phyloP scores from a whole-genome alignment of 2,329 filamentous ascomycete species.

The Pseudofabraea citricarpa region DNA sequence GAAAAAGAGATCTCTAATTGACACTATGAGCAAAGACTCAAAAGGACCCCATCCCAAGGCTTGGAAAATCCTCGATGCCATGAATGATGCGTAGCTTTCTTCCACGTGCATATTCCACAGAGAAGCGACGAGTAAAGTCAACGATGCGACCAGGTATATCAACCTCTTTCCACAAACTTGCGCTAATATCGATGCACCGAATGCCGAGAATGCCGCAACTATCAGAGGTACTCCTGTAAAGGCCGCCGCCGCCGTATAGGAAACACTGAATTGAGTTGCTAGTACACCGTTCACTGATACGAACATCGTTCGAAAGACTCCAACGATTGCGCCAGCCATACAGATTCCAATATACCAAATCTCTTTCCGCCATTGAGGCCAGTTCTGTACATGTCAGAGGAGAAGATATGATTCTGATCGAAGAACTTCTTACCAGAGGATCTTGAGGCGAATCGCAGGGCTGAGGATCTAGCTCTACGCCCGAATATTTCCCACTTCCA shows the following conservation, averaged over 20 bases:
- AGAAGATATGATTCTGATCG: not conserved
- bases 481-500: slow-evolving; percentile 1
- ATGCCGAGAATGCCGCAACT: slow-evolving; percentile 40
- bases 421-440: slow-evolving; percentile 40
- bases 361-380: slow-evolving; percentile 50
- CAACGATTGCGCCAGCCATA: slow-evolving; percentile 39
- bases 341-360: slow-evolving; percentile 43
- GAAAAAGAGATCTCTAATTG: slow-evolving; percentile 53
- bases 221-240: slow-evolving; percentile 50
- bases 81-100: slow-evolving; percentile 38
- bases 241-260: slow-evolving; percentile 42
- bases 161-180: slow-evolving; percentile 48
- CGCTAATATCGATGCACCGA: slow-evolving; percentile 37
- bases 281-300: slow-evolving; percentile 42
- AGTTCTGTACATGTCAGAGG: slow-evolving; percentile 41
- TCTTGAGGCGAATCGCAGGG: slow-evolving; percentile 50
- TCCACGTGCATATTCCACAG: slow-evolving; percentile 44
- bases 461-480: slow-evolving; percentile 36
- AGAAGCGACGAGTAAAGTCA: slow-evolving; percentile 42
- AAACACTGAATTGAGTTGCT: slow-evolving; percentile 36
- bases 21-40: slow-evolving; percentile 46
- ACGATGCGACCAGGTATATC: slow-evolving; percentile 43
- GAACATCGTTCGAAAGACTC: slow-evolving; percentile 50
- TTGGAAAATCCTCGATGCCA: slow-evolving; percentile 49
- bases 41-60: slow-evolving; percentile 56